Base-by-base conservation (phyloP, 129 eudicot genomes). In the Artemisia tridentata region DNA sequence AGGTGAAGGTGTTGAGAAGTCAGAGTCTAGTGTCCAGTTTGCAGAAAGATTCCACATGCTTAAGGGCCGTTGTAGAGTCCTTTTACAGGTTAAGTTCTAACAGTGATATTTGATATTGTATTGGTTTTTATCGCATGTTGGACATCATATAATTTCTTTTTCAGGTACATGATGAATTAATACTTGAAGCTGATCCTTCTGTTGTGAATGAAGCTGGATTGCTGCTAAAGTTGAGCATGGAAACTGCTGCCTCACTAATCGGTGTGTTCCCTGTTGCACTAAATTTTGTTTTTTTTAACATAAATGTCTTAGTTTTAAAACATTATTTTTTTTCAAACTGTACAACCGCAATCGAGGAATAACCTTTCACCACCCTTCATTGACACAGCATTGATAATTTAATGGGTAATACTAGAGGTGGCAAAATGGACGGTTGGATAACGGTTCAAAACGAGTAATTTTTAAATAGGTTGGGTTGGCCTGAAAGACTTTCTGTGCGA, bases 161-260 rank as follows among this genome's bases (percentile, higher is more conserved):
- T 46, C 74, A 90, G 98, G 97, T 93, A 57, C 98, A 93, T 79
- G 98, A 90, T 80, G 97, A 93, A 72, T 69, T 93, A 43, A 92
- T 93, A 69, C 82, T 90, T 55, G 98, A 93, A 84, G 88, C 86
- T 46, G 97, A 93, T 74, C 87, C 96, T 58, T 79, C 82, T 3
- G 81, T 85, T 53, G 69, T 85, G 25, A 85, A 79, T 67, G 92
- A 93, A 80, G 98, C 98, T 82, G 98, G 86, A 52, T 66, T 73
- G 77, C 66, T 93, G 79, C 89, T 87, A 19, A 78, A 82, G 72
- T 64, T 67, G 72, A 81, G 88, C 85, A 93, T 89, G 98, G 98
- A 93, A 81, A 87, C 63, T 41, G 95, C 97, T 21, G 87, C 85
- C 8, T 85, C 91, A 17, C 92, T 93, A 73, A 92, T 93, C 55